Evolutionary conservation across 2,329 filamentous ascomycete species (phyloP).

Genomic region (Chrysoporthe cubensis): DNA sequence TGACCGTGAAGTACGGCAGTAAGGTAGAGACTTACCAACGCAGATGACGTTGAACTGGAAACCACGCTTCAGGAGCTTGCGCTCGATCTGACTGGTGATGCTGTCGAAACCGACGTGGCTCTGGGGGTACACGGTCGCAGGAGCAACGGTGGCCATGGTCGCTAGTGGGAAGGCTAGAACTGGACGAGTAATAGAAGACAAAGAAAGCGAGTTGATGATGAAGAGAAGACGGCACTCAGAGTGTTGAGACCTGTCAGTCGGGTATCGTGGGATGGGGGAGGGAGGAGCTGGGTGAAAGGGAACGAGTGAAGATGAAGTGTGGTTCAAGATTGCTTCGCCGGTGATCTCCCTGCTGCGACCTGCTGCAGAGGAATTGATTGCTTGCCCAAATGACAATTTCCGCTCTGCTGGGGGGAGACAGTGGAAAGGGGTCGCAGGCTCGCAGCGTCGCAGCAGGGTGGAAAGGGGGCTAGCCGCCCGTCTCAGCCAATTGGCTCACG

Average conservation of each 20-base stretch:
- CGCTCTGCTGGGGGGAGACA: conserved; percentile 37
- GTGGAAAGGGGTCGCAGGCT: conserved; percentile 40
- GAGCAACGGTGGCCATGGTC: conserved; percentile 66
- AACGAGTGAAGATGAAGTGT: conserved; percentile 29
- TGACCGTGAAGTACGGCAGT: background rate
- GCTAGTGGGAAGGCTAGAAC: conserved; percentile 33
- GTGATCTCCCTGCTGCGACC: conserved; percentile 20
- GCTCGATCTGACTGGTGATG: conserved; percentile 99
- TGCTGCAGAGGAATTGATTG: conserved; percentile 33
- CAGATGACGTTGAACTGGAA: conserved; percentile 99
- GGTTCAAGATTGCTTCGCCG: conserved; percentile 21
- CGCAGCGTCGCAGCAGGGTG: conserved; percentile 18
- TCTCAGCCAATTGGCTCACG: conserved; percentile 18
- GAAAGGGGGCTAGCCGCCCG: conserved; percentile 27
- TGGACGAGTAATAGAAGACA: conserved; percentile 37
- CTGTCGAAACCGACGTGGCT: conserved; percentile 99
- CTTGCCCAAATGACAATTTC: conserved; percentile 54
- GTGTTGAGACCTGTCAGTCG: conserved; percentile 31
- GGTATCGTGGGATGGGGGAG: conserved; percentile 27
- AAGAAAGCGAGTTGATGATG: conserved; percentile 36
- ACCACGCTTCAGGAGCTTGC: conserved; percentile 98
- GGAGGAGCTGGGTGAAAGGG: conserved; percentile 15
- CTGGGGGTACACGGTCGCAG: conserved; percentile 80
- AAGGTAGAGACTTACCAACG: conserved; percentile 73
- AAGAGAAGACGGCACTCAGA: conserved; percentile 31